Conservation (phyloP, 2,329 filamentous ascomycete species). For the Colletotrichum gigasporum region DNA sequence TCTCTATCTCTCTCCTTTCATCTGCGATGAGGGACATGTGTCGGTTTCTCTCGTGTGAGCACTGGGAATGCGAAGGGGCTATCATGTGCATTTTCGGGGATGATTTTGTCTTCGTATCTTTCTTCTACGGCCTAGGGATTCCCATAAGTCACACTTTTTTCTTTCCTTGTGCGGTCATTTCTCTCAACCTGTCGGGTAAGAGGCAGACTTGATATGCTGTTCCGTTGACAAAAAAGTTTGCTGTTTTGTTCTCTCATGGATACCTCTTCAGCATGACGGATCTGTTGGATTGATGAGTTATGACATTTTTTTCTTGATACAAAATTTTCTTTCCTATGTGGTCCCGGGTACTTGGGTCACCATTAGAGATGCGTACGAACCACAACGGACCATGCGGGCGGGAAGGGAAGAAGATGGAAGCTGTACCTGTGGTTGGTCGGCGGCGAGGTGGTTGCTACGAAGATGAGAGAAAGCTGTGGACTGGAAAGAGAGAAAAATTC, state of each 20-base stretch:
- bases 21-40: constrained; percentile 27
- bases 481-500: neutral
- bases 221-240: constrained; percentile 30
- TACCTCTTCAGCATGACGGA: constrained; percentile 33
- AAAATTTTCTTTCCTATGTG: neutral
- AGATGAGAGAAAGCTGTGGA: neutral
- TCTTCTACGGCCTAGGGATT: constrained; percentile 32
- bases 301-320: constrained; percentile 12
- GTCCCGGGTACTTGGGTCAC: neutral
- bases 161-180: constrained; percentile 30
- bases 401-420: neutral
- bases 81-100: constrained; percentile 23
- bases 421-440: neutral
- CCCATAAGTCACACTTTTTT: constrained; percentile 28
- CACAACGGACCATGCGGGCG: neutral
- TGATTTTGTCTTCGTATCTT: constrained; percentile 25
- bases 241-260: constrained; percentile 33
- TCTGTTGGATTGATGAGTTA: constrained; percentile 33
- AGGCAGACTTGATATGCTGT: constrained; percentile 30
- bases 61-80: constrained; percentile 26
- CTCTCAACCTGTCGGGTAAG: constrained; percentile 27
- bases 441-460: neutral
- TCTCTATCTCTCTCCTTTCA: constrained; percentile 23
- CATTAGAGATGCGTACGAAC: constrained; percentile 9
- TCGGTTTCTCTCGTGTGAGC: constrained; percentile 28